These are phyloP conservation scores for Scutellaria minor DNA, from an alignment of 257 asterid genomes.

Conservation along the genomic window DNA sequence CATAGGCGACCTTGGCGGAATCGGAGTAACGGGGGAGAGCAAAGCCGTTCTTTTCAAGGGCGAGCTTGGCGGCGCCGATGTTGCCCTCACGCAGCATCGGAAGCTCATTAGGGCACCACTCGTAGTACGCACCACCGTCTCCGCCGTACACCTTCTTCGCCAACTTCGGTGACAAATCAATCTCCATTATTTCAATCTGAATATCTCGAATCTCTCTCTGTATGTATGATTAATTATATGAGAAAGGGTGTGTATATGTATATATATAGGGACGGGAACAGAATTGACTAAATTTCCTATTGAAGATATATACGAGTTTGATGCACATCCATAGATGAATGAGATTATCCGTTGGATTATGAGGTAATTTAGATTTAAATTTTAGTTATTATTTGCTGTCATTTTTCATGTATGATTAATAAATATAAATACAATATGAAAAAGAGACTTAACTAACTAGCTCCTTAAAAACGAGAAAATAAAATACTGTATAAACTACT, in stretches of 20 bases:
- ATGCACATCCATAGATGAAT: background rate
- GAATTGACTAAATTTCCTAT: background rate
- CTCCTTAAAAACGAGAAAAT: too few species aligned
- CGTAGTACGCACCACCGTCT: conserved; percentile 73
- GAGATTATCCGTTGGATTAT: background rate
- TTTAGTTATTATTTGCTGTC: too few species aligned
- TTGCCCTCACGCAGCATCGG: conserved; percentile 70
- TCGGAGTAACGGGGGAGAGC: conserved; percentile 72
- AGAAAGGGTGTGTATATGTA: background rate
- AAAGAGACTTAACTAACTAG: too few species aligned
- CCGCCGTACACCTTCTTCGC: conserved; percentile 66
- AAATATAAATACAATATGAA: too few species aligned
- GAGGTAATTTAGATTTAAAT: background rate
- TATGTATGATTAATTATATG: background rate
- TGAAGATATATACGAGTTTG: too few species aligned
- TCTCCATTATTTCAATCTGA: conserved; percentile 44
- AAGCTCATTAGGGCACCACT: conserved; percentile 76
- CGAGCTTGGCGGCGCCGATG: conserved; percentile 74
- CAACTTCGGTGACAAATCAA: conserved; percentile 67
- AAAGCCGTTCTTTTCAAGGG: conserved; percentile 60
- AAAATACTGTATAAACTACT: too few species aligned
- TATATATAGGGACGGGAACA: background rate
- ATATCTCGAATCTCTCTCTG: background rate
- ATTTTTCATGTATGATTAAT: too few species aligned
- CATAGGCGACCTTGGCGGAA: conserved; percentile 75